These are phyloP conservation scores for Gossypioides kirkii DNA, from an alignment of 345 rosid species.

Conservation along the genomic window DNA sequence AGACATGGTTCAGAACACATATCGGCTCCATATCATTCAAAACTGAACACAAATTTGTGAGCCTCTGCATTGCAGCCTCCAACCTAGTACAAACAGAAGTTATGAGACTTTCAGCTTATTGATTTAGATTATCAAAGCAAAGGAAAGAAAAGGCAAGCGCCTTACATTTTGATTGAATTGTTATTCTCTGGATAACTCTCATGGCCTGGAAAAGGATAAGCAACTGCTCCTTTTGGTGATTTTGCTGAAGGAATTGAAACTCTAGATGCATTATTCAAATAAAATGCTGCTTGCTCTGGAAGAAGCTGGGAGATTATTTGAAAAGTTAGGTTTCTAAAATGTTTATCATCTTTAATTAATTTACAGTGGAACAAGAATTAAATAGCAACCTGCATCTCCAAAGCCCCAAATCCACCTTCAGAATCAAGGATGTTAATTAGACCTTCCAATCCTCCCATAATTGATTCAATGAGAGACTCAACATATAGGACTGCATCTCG, in stretches of 20 bases:
- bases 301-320: slow-evolving; percentile 69
- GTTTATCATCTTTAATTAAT: neutral
- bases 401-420: slow-evolving; percentile 98
- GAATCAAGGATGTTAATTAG: slow-evolving; percentile 97
- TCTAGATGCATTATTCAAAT: slow-evolving; percentile 70
- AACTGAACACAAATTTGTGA: slow-evolving; percentile 88
- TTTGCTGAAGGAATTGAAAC: slow-evolving; percentile 58
- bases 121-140: slow-evolving; percentile 11
- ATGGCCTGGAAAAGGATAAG: slow-evolving; percentile 85
- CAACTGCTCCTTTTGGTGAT: slow-evolving; percentile 68
- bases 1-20: slow-evolving; percentile 93
- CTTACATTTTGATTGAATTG: slow-evolving; percentile 86
- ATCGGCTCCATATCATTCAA: slow-evolving; percentile 99
- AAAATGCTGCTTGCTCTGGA: slow-evolving; percentile 95
- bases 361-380: slow-evolving; percentile 16
- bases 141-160: slow-evolving; percentile 2
- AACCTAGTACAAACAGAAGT: slow-evolving; percentile 53
- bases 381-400: slow-evolving; percentile 76
- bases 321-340: slow-evolving; percentile 22
- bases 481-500: slow-evolving; percentile 95
- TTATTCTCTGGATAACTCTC: slow-evolving; percentile 94
- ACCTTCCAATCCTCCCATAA: slow-evolving; percentile 99
- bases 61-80: slow-evolving; percentile 99
- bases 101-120: slow-evolving; percentile 10
- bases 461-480: slow-evolving; percentile 96